These are phyloP conservation scores for Medicago lupulina DNA, from an alignment of 306 rosid genomes.

Conservation along the genomic window DNA sequence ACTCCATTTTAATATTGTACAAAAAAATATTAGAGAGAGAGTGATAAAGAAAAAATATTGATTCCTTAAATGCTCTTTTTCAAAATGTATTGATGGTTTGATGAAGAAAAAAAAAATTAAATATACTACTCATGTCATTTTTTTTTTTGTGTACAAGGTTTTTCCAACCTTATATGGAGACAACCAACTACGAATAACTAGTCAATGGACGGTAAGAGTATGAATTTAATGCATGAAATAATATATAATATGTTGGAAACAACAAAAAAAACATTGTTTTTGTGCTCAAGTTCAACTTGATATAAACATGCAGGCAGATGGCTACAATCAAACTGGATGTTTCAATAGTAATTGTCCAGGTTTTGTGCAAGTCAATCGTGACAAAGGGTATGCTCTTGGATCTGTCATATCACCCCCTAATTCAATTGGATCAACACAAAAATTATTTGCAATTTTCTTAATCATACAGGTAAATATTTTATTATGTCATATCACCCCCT, in stretches of 20 bases:
- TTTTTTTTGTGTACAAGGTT: neutral
- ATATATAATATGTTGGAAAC: neutral
- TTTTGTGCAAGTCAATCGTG: neutral
- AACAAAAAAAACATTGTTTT: neutral
- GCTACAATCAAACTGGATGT: conserved; percentile 13
- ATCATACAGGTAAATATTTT: neutral
- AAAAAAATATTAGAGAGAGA: too few relatives aligned
- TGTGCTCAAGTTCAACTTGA: neutral
- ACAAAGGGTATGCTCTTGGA: neutral
- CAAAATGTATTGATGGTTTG: too few relatives aligned
- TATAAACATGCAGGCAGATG: neutral
- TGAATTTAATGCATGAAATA: neutral
- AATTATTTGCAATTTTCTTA: fast-evolving
- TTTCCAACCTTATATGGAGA: neutral
- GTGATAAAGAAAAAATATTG: too few relatives aligned
- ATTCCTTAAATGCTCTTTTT: too few relatives aligned
- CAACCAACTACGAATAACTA: neutral
- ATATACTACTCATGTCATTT: neutral
- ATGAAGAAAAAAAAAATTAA: neutral
- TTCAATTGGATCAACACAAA: neutral
- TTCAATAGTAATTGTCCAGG: neutral
- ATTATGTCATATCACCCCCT: neutral
- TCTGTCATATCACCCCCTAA: fast-evolving
- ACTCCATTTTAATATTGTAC: neutral
- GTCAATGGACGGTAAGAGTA: conserved; percentile 21